Conservation (phyloP, 345 rosid genomes). For the Aurinia saxatilis region DNA sequence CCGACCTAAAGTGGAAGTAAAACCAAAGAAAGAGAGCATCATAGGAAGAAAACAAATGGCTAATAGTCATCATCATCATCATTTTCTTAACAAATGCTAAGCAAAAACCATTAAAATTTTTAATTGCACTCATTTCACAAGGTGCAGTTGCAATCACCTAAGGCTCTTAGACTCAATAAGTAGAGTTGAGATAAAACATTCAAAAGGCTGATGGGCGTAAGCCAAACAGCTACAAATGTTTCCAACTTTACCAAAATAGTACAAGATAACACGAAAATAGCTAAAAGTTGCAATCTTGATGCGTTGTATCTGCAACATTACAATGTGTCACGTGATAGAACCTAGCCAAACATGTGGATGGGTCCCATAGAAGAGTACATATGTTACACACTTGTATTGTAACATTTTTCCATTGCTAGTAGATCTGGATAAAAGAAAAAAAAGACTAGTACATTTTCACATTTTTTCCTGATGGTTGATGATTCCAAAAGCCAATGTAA, state of each 20-base stretch:
- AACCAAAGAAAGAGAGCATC: background rate
- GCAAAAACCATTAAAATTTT: background rate
- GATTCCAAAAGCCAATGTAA: conserved; percentile 28
- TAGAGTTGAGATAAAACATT: background rate
- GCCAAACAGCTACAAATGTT: background rate
- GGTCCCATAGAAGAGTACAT: conserved; percentile 1
- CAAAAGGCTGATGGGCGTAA: conserved; percentile 3
- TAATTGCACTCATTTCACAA: background rate
- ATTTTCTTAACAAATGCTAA: background rate
- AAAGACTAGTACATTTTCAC: conserved; percentile 1
- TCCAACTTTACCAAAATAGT: conserved; percentile 12
- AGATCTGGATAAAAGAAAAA: background rate
- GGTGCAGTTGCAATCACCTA: background rate
- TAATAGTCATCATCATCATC: background rate
- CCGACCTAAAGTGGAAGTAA: conserved; percentile 10
- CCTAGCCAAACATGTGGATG: conserved; percentile 14
- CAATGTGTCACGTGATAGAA: background rate
- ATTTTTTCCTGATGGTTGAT: conserved; percentile 8
- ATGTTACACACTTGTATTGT: too few species aligned
- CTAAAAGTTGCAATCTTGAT: conserved; percentile 2
- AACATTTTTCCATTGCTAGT: too few species aligned
- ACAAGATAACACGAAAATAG: background rate
- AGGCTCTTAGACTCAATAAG: too few species aligned
- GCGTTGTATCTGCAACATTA: background rate
- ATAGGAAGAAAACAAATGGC: background rate